Percentiles rank a stretch among this genome's conserved stretches.
phyloP scores from a whole-genome alignment of 305 asterid genomes.

The Fraxinus velutina region DNA sequence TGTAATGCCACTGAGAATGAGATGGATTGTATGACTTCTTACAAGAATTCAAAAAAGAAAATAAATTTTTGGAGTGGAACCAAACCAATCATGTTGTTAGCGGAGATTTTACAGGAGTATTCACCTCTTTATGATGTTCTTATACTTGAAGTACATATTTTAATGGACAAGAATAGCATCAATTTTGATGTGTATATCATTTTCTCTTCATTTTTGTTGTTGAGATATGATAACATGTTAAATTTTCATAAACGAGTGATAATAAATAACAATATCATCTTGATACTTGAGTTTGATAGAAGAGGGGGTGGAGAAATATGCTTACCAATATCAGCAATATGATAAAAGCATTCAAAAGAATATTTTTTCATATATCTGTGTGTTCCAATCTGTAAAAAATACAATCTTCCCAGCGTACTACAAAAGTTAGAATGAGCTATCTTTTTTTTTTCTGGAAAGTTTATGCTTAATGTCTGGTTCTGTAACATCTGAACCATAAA shows the following conservation, averaged over 20 bases:
- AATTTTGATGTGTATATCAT: not conserved
- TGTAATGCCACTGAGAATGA: not conserved
- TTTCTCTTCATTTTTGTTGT: not conserved
- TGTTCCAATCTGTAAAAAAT: not conserved
- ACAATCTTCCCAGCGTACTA: slow-evolving; percentile 1
- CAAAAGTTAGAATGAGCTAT: not conserved
- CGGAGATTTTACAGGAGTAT: not conserved
- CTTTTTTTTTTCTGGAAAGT: not conserved
- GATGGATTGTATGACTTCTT: not conserved
- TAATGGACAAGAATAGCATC: not conserved
- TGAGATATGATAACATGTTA: not conserved
- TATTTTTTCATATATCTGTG: not conserved
- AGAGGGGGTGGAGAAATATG: not conserved
- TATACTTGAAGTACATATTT: not conserved
- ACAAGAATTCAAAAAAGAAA: not conserved
- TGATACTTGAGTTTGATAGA: not conserved
- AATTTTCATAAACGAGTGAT: not conserved
- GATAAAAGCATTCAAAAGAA: slow-evolving; percentile 1
- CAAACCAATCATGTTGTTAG: not conserved
- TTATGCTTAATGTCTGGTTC: slow-evolving; percentile 33
- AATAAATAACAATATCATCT: not conserved
- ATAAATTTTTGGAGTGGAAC: not conserved
- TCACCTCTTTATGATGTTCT: not conserved
- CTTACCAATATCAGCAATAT: not conserved
- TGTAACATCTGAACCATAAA: slow-evolving; percentile 57